These are phyloP conservation scores for Colletotrichum paranaense DNA, from an alignment of 2,329 filamentous ascomycete species.

Conservation along the genomic window DNA sequence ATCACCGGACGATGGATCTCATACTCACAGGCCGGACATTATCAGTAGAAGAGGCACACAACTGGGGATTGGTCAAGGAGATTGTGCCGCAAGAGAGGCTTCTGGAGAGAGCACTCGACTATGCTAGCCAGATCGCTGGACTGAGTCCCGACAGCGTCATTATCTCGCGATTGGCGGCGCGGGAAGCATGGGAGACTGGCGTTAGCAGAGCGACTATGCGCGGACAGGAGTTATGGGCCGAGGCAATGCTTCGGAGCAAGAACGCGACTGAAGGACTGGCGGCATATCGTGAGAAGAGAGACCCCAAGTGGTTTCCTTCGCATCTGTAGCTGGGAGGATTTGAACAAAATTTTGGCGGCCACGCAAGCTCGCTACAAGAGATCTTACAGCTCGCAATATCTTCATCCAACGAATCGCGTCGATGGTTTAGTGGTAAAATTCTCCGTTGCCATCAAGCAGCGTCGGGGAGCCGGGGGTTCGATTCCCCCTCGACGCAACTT, in stretches of 20 bases:
- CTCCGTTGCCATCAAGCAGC: conserved; percentile 34
- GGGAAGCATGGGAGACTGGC: conserved; percentile 49
- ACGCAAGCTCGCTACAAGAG: neutral
- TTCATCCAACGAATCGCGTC: neutral
- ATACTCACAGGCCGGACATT: conserved; percentile 43
- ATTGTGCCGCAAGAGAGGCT: conserved; percentile 44
- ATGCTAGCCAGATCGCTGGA: conserved; percentile 44
- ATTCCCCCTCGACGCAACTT: conserved; percentile 33
- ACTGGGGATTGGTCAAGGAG: conserved; percentile 47
- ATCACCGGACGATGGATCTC: conserved; percentile 48
- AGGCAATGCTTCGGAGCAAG: conserved; percentile 44
- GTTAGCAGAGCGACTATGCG: conserved; percentile 48
- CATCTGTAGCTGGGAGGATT: conserved; percentile 36
- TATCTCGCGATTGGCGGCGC: conserved; percentile 44
- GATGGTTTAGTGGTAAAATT: conserved; percentile 37
- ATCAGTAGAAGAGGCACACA: conserved; percentile 42
- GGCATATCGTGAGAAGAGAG: conserved; percentile 45
- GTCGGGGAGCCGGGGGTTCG: conserved; percentile 36
- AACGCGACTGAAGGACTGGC: conserved; percentile 44
- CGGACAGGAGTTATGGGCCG: conserved; percentile 44
- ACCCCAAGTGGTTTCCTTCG: conserved; percentile 44
- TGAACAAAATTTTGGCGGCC: rapidly evolving
- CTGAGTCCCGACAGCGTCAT: conserved; percentile 48
- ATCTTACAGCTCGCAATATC: rapidly evolving
- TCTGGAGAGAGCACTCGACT: conserved; percentile 43